These are phyloP conservation scores for Lizanozyma gosingica DNA, from an alignment of 1,139 yeast species.

Conservation along the genomic window DNA sequence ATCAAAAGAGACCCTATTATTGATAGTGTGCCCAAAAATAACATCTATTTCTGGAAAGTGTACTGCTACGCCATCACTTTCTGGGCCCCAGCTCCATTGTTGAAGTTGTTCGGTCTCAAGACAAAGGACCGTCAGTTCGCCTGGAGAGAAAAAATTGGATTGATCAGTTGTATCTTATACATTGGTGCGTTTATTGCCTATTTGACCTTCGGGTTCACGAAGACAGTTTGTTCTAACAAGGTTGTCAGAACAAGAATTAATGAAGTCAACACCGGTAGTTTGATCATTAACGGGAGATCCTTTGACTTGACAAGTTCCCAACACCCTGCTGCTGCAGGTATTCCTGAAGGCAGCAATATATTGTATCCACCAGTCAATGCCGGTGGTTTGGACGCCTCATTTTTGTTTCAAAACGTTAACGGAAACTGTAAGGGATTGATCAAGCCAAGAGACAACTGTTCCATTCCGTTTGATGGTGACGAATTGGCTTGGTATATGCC, in stretches of 20 bases:
- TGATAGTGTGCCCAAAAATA: slow-evolving; percentile 9
- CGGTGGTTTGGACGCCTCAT: slow-evolving; percentile 84
- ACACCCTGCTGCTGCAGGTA: slow-evolving; percentile 80
- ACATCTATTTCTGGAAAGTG: slow-evolving; percentile 64
- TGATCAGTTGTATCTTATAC: slow-evolving; percentile 64
- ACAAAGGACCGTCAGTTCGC: slow-evolving; percentile 82
- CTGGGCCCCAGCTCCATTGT: slow-evolving; percentile 81
- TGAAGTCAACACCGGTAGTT: slow-evolving; percentile 48
- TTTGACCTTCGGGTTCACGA: slow-evolving; percentile 86
- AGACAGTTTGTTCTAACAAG: slow-evolving; percentile 62
- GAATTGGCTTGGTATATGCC: slow-evolving; percentile 96
- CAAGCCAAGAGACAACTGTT: slow-evolving; percentile 58
- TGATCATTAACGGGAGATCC: slow-evolving; percentile 76
- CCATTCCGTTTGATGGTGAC: slow-evolving; percentile 57
- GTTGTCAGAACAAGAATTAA: slow-evolving; percentile 46
- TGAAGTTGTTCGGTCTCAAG: slow-evolving; percentile 67
- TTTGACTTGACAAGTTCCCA: slow-evolving; percentile 61
- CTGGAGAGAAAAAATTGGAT: slow-evolving; percentile 93
- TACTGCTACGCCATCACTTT: slow-evolving; percentile 77
- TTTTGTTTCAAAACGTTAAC: slow-evolving; percentile 89
- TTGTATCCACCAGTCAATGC: slow-evolving; percentile 81
- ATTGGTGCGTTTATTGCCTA: slow-evolving; percentile 77
- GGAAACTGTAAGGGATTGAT: slow-evolving; percentile 84
- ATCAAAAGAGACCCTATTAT: slow-evolving; percentile 12
- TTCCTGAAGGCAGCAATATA: slow-evolving; percentile 55